Percentiles rank a stretch among this genome's conserved stretches.
phyloP scores from a whole-genome alignment of 2,329 filamentous ascomycete genomes.

The Epichloe baconii region DNA sequence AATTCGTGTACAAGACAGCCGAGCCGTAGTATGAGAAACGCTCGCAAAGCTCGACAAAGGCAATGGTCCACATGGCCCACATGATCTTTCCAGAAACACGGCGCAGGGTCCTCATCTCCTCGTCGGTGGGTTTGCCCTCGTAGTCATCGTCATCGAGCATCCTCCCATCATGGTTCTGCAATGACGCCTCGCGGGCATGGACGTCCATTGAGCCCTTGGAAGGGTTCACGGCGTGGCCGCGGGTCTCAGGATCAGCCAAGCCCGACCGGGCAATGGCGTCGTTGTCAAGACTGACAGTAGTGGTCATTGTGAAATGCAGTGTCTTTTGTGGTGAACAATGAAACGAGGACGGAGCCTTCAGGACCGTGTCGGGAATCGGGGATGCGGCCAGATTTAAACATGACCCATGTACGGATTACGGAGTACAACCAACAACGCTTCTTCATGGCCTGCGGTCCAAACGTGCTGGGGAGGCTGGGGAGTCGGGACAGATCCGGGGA shows the following conservation, averaged over 20 bases:
- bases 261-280: slow-evolving; percentile 23
- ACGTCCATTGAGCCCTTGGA: slow-evolving; percentile 17
- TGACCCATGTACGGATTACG: too few species aligned
- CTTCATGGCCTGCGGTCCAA: too few species aligned
- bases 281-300: slow-evolving; percentile 20
- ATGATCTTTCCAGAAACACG: slow-evolving; percentile 53
- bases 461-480: too few species aligned
- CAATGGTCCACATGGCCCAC: slow-evolving; percentile 54
- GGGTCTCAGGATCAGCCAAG: slow-evolving; percentile 18
- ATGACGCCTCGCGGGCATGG: slow-evolving; percentile 7
- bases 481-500: neutral
- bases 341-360: too few species aligned
- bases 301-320: slow-evolving; percentile 18
- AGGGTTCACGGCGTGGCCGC: slow-evolving; percentile 14
- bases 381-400: too few species aligned
- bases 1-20: slow-evolving; percentile 55
- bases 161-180: slow-evolving; percentile 10
- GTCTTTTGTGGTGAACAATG: too few species aligned
- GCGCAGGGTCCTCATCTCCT: slow-evolving; percentile 47
- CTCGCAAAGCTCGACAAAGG: slow-evolving; percentile 62
- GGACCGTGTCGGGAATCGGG: too few species aligned
- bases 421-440: too few species aligned
- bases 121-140: slow-evolving; percentile 41
- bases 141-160: slow-evolving; percentile 15
- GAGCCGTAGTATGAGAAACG: slow-evolving; percentile 69